Base-by-base conservation (phyloP, 2,329 filamentous ascomycete genomes). In the Talaromyces amestolkiae region DNA sequence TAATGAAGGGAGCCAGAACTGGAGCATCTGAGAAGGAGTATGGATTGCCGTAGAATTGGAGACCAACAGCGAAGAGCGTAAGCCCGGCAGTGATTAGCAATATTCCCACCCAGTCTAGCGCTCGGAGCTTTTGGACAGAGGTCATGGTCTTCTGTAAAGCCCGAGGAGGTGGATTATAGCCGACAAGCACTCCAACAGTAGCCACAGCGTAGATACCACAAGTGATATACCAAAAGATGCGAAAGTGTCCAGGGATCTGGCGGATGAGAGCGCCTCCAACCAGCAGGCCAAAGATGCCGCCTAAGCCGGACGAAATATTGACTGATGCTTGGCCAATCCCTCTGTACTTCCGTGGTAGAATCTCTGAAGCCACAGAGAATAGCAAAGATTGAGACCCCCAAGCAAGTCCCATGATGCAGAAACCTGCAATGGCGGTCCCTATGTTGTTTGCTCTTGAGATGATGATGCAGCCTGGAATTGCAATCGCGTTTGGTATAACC, bases 401-500 rank as follows among this genome's bases (percentile, higher is more conserved):
- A 13, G 6, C 17, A 17, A 61, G 1, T 4, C 41, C 58, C 11
- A 33, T 3, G 22, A 61, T 33, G 24, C 10, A 39, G 8, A 33
- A 33, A 2, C 58, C 58, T 13, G 17, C 43, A 37, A 61, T 31
- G 8, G 10, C 5, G 3, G 39, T 24, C 3, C 10, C 39, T 17
- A 27, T 10, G 6, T 13, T 24, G 2, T 37, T 6, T 8, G 58
- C 41, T 27, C 58, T 17, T 8, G 58, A 61, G 5, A 61, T 19
- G 9, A 61, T 27, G 15, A 61, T 35, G 22, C 11, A 33, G 3
- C 58, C 58, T 13, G 39, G n/a, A 7, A 31, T 22, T 5, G 39
- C 58, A 8, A 47, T 9, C 3, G 19, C 5, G 31, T 64, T 65
- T 5, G 54, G n/a, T 7, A 51, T 39, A 15, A 69, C 65, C 0